phyloP scores from a whole-genome alignment of 2,329 filamentous ascomycete species.

The Cadophora sp. region DNA sequence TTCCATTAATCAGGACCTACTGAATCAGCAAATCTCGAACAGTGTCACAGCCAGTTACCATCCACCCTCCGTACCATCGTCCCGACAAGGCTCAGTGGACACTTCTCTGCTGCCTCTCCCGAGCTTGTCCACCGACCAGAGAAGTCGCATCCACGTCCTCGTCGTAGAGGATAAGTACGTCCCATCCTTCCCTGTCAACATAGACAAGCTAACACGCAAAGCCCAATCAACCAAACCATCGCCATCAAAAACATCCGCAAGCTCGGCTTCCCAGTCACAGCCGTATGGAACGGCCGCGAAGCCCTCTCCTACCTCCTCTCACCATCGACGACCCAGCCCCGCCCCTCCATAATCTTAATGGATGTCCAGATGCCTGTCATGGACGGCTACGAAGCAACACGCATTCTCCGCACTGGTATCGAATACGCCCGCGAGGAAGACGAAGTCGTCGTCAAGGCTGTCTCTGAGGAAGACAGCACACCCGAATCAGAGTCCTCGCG shows the following conservation, averaged over 20 bases:
- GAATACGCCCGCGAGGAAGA: slow-evolving; percentile 23
- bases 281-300: slow-evolving; percentile 40
- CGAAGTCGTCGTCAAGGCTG: background rate
- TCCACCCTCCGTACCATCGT: background rate
- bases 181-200: background rate
- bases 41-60: slow-evolving; percentile 20
- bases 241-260: slow-evolving; percentile 37
- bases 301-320: slow-evolving; percentile 35
- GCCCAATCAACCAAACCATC: slow-evolving; percentile 40
- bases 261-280: slow-evolving; percentile 36
- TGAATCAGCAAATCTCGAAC: slow-evolving; percentile 33
- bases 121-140: slow-evolving; percentile 20
- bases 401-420: slow-evolving; percentile 48
- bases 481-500: background rate
- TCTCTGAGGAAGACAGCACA: background rate
- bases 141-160: slow-evolving; percentile 32
- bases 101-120: background rate
- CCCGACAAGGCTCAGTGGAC: slow-evolving; percentile 11
- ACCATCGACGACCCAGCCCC: slow-evolving; percentile 28
- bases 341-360: slow-evolving; percentile 43
- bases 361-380: slow-evolving; percentile 63
- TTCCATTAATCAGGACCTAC: slow-evolving; percentile 24
- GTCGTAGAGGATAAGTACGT: slow-evolving; percentile 40
- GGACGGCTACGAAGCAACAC: slow-evolving; percentile 55
- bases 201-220: slow-evolving; percentile 17